These are phyloP conservation scores for Yamadazyma philogaea DNA, from an alignment of 805 yeast genomes.

Conservation along the genomic window DNA sequence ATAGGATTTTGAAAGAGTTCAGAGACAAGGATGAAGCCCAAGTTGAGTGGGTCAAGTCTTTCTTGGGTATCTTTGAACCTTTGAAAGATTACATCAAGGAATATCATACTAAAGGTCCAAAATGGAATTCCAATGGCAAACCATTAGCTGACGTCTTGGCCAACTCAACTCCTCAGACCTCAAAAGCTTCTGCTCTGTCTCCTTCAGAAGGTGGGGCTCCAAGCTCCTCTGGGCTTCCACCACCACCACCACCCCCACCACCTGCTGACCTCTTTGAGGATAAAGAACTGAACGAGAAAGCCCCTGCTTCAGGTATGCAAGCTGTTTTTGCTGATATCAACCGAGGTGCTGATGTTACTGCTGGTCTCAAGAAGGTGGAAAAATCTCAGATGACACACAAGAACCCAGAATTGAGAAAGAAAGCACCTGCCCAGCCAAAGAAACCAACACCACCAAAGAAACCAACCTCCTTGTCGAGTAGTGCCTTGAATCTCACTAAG, in stretches of 20 bases:
- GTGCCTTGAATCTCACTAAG: slow-evolving; percentile 36
- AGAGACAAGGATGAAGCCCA: slow-evolving; percentile 68
- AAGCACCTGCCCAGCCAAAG: slow-evolving; percentile 42
- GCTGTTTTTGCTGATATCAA: slow-evolving; percentile 93
- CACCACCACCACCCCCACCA: slow-evolving; percentile 90
- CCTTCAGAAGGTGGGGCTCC: slow-evolving; percentile 59
- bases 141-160: slow-evolving; percentile 52
- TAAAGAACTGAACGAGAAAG: slow-evolving; percentile 9
- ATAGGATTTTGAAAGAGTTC: slow-evolving; percentile 81
- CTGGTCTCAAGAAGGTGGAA: slow-evolving; percentile 87
- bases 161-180: slow-evolving; percentile 13
- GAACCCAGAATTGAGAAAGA: slow-evolving; percentile 74
- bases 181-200: slow-evolving; percentile 54
- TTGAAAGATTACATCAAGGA: slow-evolving; percentile 73
- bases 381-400: slow-evolving; percentile 92
- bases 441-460: slow-evolving; percentile 83
- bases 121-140: slow-evolving; percentile 65
- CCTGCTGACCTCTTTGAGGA: slow-evolving; percentile 57
- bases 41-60: slow-evolving; percentile 77
- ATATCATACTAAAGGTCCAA: slow-evolving; percentile 78
- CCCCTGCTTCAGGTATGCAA: slow-evolving; percentile 53
- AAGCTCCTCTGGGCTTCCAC: slow-evolving; percentile 61
- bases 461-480: slow-evolving; percentile 59
- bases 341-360: slow-evolving; percentile 79
- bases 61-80: slow-evolving; percentile 61